phyloP scores from a whole-genome alignment of 2,329 filamentous ascomycete genomes.

The Fusarium dimerum region DNA sequence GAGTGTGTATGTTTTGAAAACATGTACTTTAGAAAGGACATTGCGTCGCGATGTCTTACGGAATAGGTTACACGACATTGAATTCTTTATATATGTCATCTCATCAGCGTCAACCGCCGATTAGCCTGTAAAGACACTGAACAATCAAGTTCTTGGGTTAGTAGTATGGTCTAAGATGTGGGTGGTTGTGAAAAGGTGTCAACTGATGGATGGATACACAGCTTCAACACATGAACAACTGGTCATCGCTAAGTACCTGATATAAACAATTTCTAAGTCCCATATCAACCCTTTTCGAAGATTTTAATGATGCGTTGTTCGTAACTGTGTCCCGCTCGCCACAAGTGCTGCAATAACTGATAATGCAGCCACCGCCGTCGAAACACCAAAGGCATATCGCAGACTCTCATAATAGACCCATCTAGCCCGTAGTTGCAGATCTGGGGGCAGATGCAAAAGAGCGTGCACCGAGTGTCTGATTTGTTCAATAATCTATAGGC shows the following conservation, averaged over 20 bases:
- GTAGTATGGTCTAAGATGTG: no score
- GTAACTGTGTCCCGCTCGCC: slow-evolving; percentile 32
- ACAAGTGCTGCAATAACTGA: slow-evolving; percentile 39
- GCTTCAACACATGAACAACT: no score
- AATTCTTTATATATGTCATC: no score
- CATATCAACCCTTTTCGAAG: no score
- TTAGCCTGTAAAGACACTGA: no score
- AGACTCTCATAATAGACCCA: slow-evolving; percentile 63
- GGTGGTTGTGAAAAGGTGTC: no score
- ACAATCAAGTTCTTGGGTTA: no score
- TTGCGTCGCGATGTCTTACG: slow-evolving; percentile 51
- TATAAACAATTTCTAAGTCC: no score
- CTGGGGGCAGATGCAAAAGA: slow-evolving; percentile 54
- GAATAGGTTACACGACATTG: no score
- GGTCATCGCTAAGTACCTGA: no score
- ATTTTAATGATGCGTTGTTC: slow-evolving; percentile 27
- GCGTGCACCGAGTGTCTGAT: slow-evolving; percentile 62
- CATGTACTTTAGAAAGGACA: slow-evolving; percentile 86
- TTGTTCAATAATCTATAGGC: slow-evolving; percentile 56
- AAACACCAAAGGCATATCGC: slow-evolving; percentile 55
- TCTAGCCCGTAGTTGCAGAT: slow-evolving; percentile 56
- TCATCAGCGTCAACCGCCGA: no score
- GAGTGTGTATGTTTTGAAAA: slow-evolving; percentile 72
- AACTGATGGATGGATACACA: no score
- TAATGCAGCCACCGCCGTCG: slow-evolving; percentile 51